Base-by-base conservation (phyloP, 441 rosid species). In the Populus hybrid region DNA sequence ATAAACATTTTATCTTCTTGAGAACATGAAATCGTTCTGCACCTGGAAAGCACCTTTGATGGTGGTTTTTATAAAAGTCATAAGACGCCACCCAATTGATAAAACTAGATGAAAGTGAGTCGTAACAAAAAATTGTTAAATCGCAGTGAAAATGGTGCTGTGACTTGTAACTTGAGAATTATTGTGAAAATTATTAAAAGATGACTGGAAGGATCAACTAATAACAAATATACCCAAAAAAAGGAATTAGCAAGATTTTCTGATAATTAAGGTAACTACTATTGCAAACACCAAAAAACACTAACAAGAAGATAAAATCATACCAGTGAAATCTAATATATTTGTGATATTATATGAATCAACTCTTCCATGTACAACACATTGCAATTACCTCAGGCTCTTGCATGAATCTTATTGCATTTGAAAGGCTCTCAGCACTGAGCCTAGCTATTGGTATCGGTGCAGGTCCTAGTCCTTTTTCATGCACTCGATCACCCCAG, bases 381-480 rank as follows among this genome's bases (percentile, higher is more conserved):
- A 29, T 28, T 18, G 42, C n/a, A 77, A 76, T 72, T 92, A 94
- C 99, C 98, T 94, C 98, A 35, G 97, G 89, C 82, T 89, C 94
- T 42, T 92, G 98, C 99, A 96, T 94, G 87, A 96, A 93, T 69
- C 64, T 85, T 80, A 94, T 88, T 61, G 99, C 94, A 82, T 66
- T 79, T 73, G 94, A 88, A 79, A 96, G 99, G 81, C 83, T 94
- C 84, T 93, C 98, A 9, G 86, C 87, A 29, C 71, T 90, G 81
- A 96, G 96, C 88, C 91, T 83, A 42, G 91, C 86, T 78, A 96
- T 89, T 23, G 98, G 97, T 77, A 94, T 93, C 3, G 99, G 97
- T 63, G 84, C 80, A 69, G 98, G 98, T 67, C 99, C 99, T 18
- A 94, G 88, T 63, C 90, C 96, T 85, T 80, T 85, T 81, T 88